A percentile compares a stretch with the other conserved stretches of the same genome.
Conservation (phyloP, 305 asterid genomes). For the Solanum hybrid region DNA sequence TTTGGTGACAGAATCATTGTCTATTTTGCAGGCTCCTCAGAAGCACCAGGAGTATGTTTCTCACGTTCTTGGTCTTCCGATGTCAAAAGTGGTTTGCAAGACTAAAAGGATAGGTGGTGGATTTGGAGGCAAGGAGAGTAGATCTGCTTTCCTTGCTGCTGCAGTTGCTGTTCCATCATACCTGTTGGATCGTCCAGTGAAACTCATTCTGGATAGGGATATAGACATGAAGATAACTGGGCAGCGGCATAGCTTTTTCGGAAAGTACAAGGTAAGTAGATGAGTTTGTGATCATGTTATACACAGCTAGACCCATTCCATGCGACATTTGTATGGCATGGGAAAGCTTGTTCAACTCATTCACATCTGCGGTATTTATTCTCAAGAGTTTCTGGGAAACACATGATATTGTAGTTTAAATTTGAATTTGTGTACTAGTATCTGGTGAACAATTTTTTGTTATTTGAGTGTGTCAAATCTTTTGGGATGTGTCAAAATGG, state of each 20-base stretch:
- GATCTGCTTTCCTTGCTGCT: slow-evolving; percentile 80
- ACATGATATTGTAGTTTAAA: neutral
- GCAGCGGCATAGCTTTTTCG: slow-evolving; percentile 90
- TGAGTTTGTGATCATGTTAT: neutral
- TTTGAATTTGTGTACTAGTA: neutral
- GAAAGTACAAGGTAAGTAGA: slow-evolving; percentile 66
- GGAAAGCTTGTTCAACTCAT: neutral
- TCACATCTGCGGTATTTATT: neutral
- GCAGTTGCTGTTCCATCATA: slow-evolving; percentile 83
- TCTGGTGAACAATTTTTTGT: neutral
- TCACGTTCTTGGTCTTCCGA: slow-evolving; percentile 83
- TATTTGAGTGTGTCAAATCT: neutral
- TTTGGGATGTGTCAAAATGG: neutral
- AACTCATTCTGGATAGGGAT: slow-evolving; percentile 80
- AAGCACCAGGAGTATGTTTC: slow-evolving; percentile 88
- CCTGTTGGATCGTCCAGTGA: slow-evolving; percentile 79
- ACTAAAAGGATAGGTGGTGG: slow-evolving; percentile 97
- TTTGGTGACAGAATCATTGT: neutral
- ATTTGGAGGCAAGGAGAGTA: slow-evolving; percentile 96
- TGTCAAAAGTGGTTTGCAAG: slow-evolving; percentile 97
- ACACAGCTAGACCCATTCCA: neutral
- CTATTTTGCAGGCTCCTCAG: slow-evolving; percentile 56
- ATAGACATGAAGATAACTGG: slow-evolving; percentile 86
- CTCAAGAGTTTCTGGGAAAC: neutral
- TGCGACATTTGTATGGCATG: neutral